A percentile compares a stretch with the other conserved stretches of the same genome.
Conservation (phyloP, 495 filamentous ascomycete genomes). For the Penicillium cinerascens region DNA sequence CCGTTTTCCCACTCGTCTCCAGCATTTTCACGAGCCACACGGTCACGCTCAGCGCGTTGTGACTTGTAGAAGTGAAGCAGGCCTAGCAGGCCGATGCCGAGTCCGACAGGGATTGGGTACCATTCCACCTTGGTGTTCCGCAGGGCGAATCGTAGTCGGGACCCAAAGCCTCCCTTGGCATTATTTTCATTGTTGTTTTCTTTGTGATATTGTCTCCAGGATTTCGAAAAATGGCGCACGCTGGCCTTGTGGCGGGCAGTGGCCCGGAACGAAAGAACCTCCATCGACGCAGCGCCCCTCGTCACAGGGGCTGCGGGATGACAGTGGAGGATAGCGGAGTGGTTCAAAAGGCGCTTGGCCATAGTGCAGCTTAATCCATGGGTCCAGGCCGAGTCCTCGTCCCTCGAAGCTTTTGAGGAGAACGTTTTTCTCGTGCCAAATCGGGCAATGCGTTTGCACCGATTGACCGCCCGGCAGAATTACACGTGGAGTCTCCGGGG, state of each 20-base stretch:
- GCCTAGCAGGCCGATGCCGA: conserved; percentile 86
- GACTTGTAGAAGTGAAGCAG: conserved; percentile 79
- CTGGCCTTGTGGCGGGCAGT: conserved; percentile 33
- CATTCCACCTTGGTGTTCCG: conserved; percentile 79
- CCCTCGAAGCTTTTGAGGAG: conserved; percentile 3
- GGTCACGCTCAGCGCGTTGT: conserved; percentile 51
- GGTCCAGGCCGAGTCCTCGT: neutral
- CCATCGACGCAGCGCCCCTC: conserved; percentile 30
- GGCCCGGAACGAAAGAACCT: conserved; percentile 41
- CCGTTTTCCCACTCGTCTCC: conserved; percentile 43
- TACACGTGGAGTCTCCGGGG: conserved; percentile 6
- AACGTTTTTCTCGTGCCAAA: conserved; percentile 11
- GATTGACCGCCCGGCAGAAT: conserved; percentile 12
- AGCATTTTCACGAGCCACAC: conserved; percentile 45
- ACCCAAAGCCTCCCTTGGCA: conserved; percentile 57
- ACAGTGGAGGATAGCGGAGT: conserved; percentile 27
- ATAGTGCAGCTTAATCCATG: conserved; percentile 36
- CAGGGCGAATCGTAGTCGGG: conserved; percentile 59
- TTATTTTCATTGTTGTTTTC: conserved; percentile 36
- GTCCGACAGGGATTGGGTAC: conserved; percentile 90
- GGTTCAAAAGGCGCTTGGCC: conserved; percentile 37
- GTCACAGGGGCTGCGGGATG: conserved; percentile 27
- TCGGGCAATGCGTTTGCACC: conserved; percentile 10
- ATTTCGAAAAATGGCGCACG: conserved; percentile 42
- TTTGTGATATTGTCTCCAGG: conserved; percentile 36